Evolutionary conservation across 768 basidiomycete genomes (phyloP).

Genomic region (Galerina sulciceps): DNA sequence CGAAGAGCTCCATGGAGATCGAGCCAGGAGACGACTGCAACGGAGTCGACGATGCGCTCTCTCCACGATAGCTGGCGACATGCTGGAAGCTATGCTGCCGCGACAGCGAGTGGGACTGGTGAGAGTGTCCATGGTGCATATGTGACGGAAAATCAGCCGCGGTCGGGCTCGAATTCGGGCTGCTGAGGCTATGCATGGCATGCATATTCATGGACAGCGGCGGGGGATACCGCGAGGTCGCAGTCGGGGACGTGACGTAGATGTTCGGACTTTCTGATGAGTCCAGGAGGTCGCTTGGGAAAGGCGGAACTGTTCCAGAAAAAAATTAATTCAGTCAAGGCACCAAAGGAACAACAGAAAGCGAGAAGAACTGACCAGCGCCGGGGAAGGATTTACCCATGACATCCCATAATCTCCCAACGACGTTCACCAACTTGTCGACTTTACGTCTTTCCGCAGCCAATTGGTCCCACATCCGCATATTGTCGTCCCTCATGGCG

Average conservation of each 20-base stretch:
- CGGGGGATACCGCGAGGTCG: conserved; percentile 46
- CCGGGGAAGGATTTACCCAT: conserved; percentile 61
- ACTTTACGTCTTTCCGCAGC: conserved; percentile 60
- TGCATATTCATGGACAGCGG: conserved; percentile 50
- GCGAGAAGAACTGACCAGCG: conserved; percentile 42
- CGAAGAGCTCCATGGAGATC: conserved; percentile 49
- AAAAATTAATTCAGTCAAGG: neutral
- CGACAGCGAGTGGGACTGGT: conserved; percentile 50
- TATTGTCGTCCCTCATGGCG: conserved; percentile 75
- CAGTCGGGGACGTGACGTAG: conserved; percentile 69
- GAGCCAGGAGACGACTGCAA: conserved; percentile 46
- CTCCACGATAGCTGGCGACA: conserved; percentile 33
- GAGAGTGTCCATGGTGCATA: conserved; percentile 36
- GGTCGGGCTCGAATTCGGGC: conserved; percentile 58
- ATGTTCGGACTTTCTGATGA: conserved; percentile 65
- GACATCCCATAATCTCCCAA: conserved; percentile 67
- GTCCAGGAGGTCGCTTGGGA: conserved; percentile 59
- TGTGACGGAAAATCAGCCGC: conserved; percentile 46
- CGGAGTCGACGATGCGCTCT: conserved; percentile 38
- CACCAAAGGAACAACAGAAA: neutral
- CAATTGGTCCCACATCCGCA: conserved; percentile 62
- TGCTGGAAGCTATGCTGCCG: conserved; percentile 68
- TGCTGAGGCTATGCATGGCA: conserved; percentile 50
- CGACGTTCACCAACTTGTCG: conserved; percentile 61
- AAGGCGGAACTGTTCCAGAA: conserved; percentile 41